A percentile compares a stretch with the other conserved stretches of the same genome.
Evolutionary conservation across 1,284 basidiomycete genomes (phyloP).

Genomic region (Ganoderma lingzhi): DNA sequence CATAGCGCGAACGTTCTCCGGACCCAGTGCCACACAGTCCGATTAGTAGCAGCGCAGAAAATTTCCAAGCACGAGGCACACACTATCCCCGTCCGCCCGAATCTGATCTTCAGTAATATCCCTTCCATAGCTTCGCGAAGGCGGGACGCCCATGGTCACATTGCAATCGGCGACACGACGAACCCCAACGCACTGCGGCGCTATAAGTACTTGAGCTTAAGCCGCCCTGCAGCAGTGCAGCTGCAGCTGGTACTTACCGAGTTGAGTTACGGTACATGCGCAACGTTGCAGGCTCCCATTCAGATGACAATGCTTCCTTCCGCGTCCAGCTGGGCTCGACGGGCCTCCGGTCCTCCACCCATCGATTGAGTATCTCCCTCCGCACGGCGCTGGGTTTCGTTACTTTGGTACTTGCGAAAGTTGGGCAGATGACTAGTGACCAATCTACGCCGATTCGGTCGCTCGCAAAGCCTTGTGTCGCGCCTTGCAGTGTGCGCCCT

Average conservation of each 20-base stretch:
- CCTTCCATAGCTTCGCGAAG: conserved; percentile 6
- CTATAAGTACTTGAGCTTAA: no score
- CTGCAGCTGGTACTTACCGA: not conserved
- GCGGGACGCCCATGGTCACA: conserved; percentile 4
- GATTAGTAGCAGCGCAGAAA: not conserved
- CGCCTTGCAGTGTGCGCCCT: not conserved
- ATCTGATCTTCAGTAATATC: not conserved
- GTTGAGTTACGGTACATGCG: no score
- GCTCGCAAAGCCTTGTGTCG: not conserved
- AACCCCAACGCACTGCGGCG: not conserved
- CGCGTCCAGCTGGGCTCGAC: not conserved
- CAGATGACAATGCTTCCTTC: not conserved
- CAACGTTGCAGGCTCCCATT: not conserved
- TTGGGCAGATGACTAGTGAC: not conserved
- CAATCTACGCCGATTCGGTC: not conserved
- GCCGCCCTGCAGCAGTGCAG: not conserved
- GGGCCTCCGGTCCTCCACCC: not conserved
- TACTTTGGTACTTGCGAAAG: not conserved
- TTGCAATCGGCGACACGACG: not conserved
- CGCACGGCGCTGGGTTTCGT: not conserved
- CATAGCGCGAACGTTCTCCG: not conserved
- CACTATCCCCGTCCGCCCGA: conserved; percentile 9
- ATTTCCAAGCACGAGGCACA: conserved; percentile 8
- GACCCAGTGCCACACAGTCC: not conserved
- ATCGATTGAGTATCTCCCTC: conserved; percentile 11